Evolutionary conservation across 306 rosid species (phyloP).

Genomic region (Alnus glutinosa): DNA sequence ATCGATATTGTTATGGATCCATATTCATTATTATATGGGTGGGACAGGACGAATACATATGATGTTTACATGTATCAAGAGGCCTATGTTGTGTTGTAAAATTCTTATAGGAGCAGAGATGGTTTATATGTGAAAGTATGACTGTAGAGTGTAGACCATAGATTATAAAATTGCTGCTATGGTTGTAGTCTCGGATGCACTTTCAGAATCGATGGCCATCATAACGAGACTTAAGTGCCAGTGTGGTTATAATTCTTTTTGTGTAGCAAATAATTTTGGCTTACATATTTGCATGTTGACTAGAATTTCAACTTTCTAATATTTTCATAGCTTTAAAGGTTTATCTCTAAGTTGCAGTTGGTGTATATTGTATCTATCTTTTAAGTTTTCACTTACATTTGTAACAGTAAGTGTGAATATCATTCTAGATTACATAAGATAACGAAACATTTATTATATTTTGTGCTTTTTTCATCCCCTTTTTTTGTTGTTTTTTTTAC

Average conservation of each 20-base stretch:
- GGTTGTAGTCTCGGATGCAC: not conserved
- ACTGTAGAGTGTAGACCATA: not conserved
- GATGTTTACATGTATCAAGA: not conserved
- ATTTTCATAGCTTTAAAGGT: not conserved
- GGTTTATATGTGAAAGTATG: not conserved
- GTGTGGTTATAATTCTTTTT: not conserved
- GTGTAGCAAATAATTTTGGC: not conserved
- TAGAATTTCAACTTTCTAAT: not conserved
- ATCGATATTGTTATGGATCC: not conserved
- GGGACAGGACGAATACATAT: not conserved
- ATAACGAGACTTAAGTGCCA: not conserved
- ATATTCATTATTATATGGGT: not conserved
- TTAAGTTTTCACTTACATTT: not conserved
- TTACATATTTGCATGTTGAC: not conserved
- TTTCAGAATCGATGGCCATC: not conserved
- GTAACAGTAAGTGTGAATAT: not conserved
- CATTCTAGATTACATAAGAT: not conserved
- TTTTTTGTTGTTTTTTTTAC: too few species aligned
- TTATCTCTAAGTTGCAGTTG: slow-evolving; percentile 2
- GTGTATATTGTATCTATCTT: not conserved
- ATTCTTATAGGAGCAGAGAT: not conserved
- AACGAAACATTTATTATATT: not conserved
- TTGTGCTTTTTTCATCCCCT: too few species aligned
- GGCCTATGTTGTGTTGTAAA: not conserved
- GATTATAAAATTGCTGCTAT: not conserved